Percentiles rank a stretch among this genome's conserved stretches.
phyloP scores from a whole-genome alignment of 352 stramenopile genomes.

The Pythium insidiosum region DNA sequence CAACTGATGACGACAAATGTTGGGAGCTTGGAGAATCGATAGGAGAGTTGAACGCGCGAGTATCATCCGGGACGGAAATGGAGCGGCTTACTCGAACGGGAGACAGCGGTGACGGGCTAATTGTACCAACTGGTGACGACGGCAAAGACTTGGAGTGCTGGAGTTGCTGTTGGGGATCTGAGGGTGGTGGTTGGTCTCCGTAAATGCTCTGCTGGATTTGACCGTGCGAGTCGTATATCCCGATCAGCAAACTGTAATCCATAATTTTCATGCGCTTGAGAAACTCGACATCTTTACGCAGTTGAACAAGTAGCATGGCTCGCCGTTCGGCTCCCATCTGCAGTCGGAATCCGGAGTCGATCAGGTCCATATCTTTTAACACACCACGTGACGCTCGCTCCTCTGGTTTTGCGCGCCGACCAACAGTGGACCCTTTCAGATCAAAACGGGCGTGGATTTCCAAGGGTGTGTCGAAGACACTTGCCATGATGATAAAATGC shows the following conservation, averaged over 20 bases:
- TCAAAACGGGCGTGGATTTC: constrained; percentile 86
- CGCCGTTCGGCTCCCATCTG: constrained; percentile 69
- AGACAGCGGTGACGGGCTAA: too few species aligned
- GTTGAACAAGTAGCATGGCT: constrained; percentile 76
- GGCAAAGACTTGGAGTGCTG: constrained; percentile 41
- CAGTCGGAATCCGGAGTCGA: constrained; percentile 80
- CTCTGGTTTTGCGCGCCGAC: constrained; percentile 52
- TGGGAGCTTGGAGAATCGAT: too few species aligned
- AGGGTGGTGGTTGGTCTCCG: too few species aligned
- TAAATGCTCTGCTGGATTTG: constrained; percentile 48
- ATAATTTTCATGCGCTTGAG: constrained; percentile 92
- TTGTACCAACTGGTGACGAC: constrained; percentile 22
- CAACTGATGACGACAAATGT: too few species aligned
- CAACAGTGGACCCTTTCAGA: constrained; percentile 89
- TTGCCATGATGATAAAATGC: constrained; percentile 96
- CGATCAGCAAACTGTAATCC: constrained; percentile 91
- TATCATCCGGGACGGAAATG: too few species aligned
- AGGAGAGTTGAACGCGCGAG: too few species aligned
- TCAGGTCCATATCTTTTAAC: constrained; percentile 89
- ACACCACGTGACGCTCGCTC: constrained; percentile 59
- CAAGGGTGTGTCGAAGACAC: constrained; percentile 93
- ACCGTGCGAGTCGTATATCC: constrained; percentile 79
- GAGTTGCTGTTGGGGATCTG: too few species aligned
- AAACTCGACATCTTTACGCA: constrained; percentile 88
- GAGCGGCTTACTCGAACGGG: too few species aligned